phyloP scores from a whole-genome alignment of 805 yeast genomes.

The Kregervanrija fluxuum region DNA sequence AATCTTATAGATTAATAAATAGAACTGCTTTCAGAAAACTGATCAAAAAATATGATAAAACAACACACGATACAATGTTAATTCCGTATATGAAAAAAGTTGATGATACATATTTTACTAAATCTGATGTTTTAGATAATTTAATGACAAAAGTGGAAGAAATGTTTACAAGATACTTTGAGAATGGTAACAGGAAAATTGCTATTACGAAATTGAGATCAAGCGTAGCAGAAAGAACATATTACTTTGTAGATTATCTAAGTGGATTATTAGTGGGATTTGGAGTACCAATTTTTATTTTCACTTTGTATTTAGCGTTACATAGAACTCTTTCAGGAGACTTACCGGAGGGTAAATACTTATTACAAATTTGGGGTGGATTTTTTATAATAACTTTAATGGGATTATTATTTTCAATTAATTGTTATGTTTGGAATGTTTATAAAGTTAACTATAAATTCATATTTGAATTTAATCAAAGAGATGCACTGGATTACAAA shows the following conservation, averaged over 20 bases:
- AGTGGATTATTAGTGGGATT: constrained; percentile 69
- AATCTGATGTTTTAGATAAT: constrained; percentile 61
- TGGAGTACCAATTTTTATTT: constrained; percentile 58
- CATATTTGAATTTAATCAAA: constrained; percentile 79
- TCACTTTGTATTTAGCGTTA: constrained; percentile 43
- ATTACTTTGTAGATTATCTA: constrained; percentile 42
- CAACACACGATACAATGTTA: constrained; percentile 39
- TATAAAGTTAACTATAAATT: constrained; percentile 84
- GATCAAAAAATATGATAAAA: constrained; percentile 84
- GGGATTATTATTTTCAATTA: constrained; percentile 54
- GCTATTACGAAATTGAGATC: constrained; percentile 66
- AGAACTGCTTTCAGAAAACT: constrained; percentile 86
- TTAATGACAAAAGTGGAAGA: constrained; percentile 59
- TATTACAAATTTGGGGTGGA: constrained; percentile 92
- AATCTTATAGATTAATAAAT: constrained; percentile 68
- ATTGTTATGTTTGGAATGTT: constrained; percentile 65
- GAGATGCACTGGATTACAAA: constrained; percentile 55
- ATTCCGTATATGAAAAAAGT: constrained; percentile 50
- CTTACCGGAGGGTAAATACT: constrained; percentile 47
- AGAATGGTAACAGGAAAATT: constrained; percentile 60
- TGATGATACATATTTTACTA: constrained; percentile 48
- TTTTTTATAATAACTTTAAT: constrained; percentile 62
- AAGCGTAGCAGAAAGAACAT: constrained; percentile 30
- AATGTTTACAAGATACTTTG: constrained; percentile 57
- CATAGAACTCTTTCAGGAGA: constrained; percentile 29